Evolutionary conservation across 208 protist genomes (phyloP), one percentile per base, ranked within the genome.

Genomic region (Wallacemonas sp.): DNA sequence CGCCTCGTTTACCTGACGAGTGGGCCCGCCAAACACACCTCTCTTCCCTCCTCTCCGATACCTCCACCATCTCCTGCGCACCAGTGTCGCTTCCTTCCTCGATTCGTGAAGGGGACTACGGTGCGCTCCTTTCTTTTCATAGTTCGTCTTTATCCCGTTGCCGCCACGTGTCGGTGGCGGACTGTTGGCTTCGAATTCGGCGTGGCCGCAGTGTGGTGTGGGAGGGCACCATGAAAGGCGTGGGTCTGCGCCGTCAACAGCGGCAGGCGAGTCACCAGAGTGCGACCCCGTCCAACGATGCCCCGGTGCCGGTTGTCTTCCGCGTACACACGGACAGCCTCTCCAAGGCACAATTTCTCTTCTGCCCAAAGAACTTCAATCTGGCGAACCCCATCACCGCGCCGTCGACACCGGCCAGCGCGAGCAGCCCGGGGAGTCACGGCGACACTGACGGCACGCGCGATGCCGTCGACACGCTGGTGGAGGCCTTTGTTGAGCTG

Each of bases 261-360:
- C 73, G 81, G 19, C 70, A 82, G 39, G 32, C 70, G n/a, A 52
- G 63, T 22, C 50, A 73, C 27, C 77, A 71, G 19, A 75, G 32
- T 39, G 42, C 62, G 22, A 37, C 41, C 10, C 63, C 69, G 19
- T 65, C 72, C n/a, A 89, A 60, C 59, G 79, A 88, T 30, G 73
- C 79, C 3, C 70, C 80, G 24, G 77, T 91, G n/a, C 79, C 68
- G 3, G 78, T 94, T n/a, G 79, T 90, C 17, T 94, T 94, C 46
- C 89, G 89, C 30, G 73, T 73, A 0, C 89, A 94, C 69, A 66
- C 48, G 22, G 85, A 91, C 32, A 55, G 26, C 27, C 58, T 90
- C 34, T 83, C 84, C 13, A 79, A 77, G 59, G 81, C 66, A 13
- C 76, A 68, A 5, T 94, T 94, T 70, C 73, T 94, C 13, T 94